Evolutionary conservation across 805 yeast species (phyloP), one percentile per base, ranked within the genome.

Genomic region (Pichia nanzhaoensis): DNA sequence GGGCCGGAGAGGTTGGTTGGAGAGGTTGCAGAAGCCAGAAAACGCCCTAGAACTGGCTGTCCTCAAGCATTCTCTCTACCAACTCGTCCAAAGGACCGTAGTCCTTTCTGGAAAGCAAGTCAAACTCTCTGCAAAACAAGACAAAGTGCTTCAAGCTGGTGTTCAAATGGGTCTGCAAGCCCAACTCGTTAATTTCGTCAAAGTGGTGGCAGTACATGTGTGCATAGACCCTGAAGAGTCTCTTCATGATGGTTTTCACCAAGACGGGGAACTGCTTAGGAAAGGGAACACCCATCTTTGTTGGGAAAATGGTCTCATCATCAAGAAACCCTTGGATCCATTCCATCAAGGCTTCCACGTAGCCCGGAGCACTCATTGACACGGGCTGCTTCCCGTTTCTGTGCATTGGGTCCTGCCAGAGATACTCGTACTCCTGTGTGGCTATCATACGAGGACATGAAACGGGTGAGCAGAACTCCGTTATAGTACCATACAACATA

Each of bases 401-500:
- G 33, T 60, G 61, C 52, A 69, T 70, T 8, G 85, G 73, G 56
- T 90, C 95, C 61, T 91, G 96, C 99, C 99, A 93, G 48, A 93
- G 72, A 59, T 93, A 93, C 64, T 93, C 99, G 60, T 89, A 91
- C 67, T 90, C 97, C 50, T 84, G 93, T 0, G 98, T 91, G 18
- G 99, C 99, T 46, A 86, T 90, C 99, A 93, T 93, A 47, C 93
- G 70, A 2, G 99, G 98, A 62, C 99, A 93, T 2, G 95, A 76
- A n/a, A 69, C 64, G 2, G 98, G 97, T 0, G 97, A 88, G 63
- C 99, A 93, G 59, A 93, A 90, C 66, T 89, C 96, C 1, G 98
- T 91, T 52, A 93, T 85, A 3, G 97, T 80, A 9, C 97, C 96
- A 56, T 93, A 91, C 7, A 91, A 70, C 99, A 91, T 93, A 65